Base-by-base conservation (phyloP, 2,329 filamentous ascomycete species). In the Colletotrichum cordylinicola region DNA sequence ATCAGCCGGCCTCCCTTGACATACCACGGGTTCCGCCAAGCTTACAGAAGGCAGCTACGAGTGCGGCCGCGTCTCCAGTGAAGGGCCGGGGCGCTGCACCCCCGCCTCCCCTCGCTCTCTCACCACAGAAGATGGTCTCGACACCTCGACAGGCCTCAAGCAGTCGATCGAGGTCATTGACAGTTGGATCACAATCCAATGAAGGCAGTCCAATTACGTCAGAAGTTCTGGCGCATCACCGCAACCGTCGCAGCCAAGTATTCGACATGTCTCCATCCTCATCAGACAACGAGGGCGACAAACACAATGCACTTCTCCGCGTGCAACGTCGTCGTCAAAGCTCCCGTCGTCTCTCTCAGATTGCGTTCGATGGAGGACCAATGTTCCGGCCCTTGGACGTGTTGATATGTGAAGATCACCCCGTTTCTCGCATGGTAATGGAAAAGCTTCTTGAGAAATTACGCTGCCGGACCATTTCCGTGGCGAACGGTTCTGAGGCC, bases 361-460 rank as follows among this genome's bases (percentile, higher is more conserved):
- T 98, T 81, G 96, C 93, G 67, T 89, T 98, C 48, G 91, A 94
- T 55, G 96, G 96, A 69, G 94, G 94, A 0, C 97, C 97, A 4
- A 91, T 93, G 43, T 99, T 98, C 85, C 91, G 97, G 35, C 96
- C 97, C 3, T 86, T 99, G 67, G 97, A 99, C 84, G 94, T 99
- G 8, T 89, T 99, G 67, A 98, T 99, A 67, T 98, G 97, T 82
- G 97, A 99, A 85, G 97, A 99, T 81, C 97, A 99, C 83, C 97
- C 97, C 0, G 96, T 99, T 6, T 98, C 97, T 8, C 92, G 96
- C 27, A 93, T 99, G 88, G 96, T 99, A n/a, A 98, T 99, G 96
- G 97, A 99, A 82, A 97, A 98, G 80, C 87, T 99, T 9, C 90
- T 99, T 68, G 97, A 99, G 84, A 99, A 98, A 85, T 88, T 98